Evolutionary conservation across 2,329 filamentous ascomycete genomes (phyloP).

Genomic region (Cercospora nicotianae): DNA sequence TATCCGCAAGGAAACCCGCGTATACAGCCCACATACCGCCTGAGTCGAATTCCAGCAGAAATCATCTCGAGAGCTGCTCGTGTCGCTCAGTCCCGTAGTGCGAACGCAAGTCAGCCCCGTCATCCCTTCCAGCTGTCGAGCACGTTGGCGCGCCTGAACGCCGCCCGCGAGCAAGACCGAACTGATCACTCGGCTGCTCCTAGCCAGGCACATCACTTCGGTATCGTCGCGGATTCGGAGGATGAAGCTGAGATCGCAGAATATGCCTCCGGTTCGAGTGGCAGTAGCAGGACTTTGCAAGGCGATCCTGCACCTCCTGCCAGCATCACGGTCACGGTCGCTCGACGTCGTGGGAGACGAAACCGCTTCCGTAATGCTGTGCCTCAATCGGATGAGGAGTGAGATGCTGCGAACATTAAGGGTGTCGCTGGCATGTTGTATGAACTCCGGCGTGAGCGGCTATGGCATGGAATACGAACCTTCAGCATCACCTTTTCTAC

Average conservation of each 20-base stretch:
- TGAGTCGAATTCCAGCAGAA: conserved; percentile 3
- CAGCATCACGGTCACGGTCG: background rate
- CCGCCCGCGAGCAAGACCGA: conserved; percentile 1
- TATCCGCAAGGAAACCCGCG: background rate
- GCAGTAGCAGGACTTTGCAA: conserved; percentile 21
- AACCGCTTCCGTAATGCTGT: background rate
- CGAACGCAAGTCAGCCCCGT: background rate
- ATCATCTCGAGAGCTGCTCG: conserved; percentile 8
- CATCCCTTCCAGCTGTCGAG: conserved; percentile 30
- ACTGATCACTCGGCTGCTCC: background rate
- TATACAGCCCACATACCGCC: background rate
- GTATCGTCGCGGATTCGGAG: background rate
- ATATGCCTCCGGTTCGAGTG: conserved; percentile 18
- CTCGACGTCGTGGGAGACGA: background rate
- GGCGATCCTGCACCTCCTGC: background rate
- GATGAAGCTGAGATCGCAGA: conserved; percentile 7
- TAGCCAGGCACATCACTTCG: background rate
- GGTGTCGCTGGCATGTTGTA: background rate
- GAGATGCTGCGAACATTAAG: background rate
- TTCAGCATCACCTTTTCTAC: background rate
- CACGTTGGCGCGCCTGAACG: conserved; percentile 24
- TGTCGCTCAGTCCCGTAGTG: conserved; percentile 7
- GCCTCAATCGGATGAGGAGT: background rate
- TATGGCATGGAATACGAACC: background rate
- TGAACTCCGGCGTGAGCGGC: background rate